A percentile compares a stretch with the other conserved stretches of the same genome.
Conservation (phyloP, 2,329 filamentous ascomycete species). For the Aspergillus fumigatiaffinis region DNA sequence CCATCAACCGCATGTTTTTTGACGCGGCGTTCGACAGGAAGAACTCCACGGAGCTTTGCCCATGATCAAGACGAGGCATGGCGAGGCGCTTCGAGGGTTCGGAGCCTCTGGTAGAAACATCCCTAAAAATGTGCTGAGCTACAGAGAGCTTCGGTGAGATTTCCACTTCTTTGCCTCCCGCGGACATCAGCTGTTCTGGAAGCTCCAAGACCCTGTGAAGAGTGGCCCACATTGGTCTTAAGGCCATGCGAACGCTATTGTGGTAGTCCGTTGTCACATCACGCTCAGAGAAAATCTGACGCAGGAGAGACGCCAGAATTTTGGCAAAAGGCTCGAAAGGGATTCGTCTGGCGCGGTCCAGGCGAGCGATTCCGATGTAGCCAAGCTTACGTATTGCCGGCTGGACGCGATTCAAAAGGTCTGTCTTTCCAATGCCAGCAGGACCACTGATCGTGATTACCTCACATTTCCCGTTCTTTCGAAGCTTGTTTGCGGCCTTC, state of each 20-base stretch:
- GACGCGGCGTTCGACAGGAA: conserved; percentile 37
- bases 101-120: conserved; percentile 22
- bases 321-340: conserved; percentile 61
- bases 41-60: conserved; percentile 36
- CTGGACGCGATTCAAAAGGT: conserved; percentile 57
- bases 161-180: conserved; percentile 33
- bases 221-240: conserved; percentile 56
- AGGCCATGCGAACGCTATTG: conserved; percentile 51
- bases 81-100: conserved; percentile 28
- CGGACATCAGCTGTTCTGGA: conserved; percentile 60
- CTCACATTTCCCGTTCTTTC: conserved; percentile 55
- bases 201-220: conserved; percentile 57
- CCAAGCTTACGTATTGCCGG: conserved; percentile 54
- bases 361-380: conserved; percentile 58
- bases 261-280: conserved; percentile 61
- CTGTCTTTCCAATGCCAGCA: conserved; percentile 58
- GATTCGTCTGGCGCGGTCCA: conserved; percentile 56
- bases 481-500: conserved; percentile 47
- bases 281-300: conserved; percentile 62
- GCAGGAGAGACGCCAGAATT: conserved; percentile 58
- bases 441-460: conserved; percentile 55
- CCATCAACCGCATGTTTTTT: conserved; percentile 69
- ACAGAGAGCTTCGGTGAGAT: conserved; percentile 25
- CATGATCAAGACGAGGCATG: conserved; percentile 33
- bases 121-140: conserved; percentile 29